Base-by-base conservation (phyloP, 768 basidiomycete genomes). In the Hypholoma fasciculare region DNA sequence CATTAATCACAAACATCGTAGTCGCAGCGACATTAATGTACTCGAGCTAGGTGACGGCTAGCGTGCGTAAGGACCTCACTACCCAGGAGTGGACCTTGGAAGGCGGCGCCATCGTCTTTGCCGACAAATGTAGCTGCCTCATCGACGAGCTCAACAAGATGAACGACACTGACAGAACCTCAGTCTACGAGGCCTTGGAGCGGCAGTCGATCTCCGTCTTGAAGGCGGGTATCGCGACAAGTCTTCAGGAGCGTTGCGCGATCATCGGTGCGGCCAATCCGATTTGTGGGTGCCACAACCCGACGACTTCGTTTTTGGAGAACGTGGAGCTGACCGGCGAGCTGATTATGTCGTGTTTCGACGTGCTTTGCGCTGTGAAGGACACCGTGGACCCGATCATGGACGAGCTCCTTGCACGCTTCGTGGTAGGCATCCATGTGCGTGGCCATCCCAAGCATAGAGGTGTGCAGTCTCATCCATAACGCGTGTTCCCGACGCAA, bases 111-210 rank as follows among this genome's bases (percentile, higher is more conserved):
- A 80, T 99, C 9, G 97, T 99, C n/a, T 80, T 99, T 17, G 97
- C 97, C 2, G 97, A 99, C 75, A 97, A 96, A 74, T 97, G 97
- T 11, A 93, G 90, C 26, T 98, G 97, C 69, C 78, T 98, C 38
- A 99, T 99, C 64, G 97, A 99, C 75, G 97, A 98, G 72, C 98
- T 99, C 71, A 97, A 99, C 79, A 99, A 99, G 81, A 99, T 99
- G 97, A 98, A 98, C 74, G 97, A 98, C 67, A 83, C 93, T 14
- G 96, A 99, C 72, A 82, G 96, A 65, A 98, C 96, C 14, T 97
- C 95, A 4, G 98, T 99, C 67, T 96, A 98, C 78, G 97, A 99
- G 72, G 97, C 97, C 1, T 98, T 99, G 97, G 97, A 99, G 71
- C 97, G 98, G 75, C 97, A 98, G 72, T 91, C 94, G 13, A 99